A percentile compares a stretch with the other conserved stretches of the same genome.
phyloP scores from a whole-genome alignment of 768 basidiomycete genomes.

The Tulasnella sp. region DNA sequence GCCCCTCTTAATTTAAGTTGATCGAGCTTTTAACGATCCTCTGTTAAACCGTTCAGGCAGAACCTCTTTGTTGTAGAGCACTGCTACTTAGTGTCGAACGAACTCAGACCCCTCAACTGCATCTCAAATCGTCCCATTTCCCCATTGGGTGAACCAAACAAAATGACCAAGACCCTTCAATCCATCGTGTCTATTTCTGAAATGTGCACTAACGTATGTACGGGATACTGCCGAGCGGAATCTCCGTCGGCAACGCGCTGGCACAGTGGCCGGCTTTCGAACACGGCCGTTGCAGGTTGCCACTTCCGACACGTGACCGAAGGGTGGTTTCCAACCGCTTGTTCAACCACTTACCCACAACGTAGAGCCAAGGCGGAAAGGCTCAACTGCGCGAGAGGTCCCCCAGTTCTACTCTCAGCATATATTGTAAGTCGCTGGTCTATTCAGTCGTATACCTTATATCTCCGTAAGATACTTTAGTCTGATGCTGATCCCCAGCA shows the following conservation, averaged over 20 bases:
- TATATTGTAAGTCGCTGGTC: background rate
- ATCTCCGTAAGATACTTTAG: too few species aligned
- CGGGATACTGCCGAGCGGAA: too few species aligned
- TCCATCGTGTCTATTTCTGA: too few species aligned
- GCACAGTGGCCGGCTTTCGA: too few species aligned
- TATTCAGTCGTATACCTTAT: too few species aligned
- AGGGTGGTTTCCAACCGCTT: background rate
- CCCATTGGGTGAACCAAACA: too few species aligned
- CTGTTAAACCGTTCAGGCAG: background rate
- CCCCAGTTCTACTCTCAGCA: background rate
- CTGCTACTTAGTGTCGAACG: background rate
- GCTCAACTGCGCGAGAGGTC: background rate
- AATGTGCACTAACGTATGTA: too few species aligned
- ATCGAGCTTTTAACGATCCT: background rate
- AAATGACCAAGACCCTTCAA: too few species aligned
- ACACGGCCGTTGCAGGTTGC: too few species aligned
- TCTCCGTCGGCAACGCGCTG: too few species aligned
- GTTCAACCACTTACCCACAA: background rate
- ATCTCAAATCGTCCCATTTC: background rate
- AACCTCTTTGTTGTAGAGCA: background rate
- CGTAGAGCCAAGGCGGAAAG: background rate
- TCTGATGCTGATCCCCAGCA: too few species aligned
- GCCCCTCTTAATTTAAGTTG: background rate
- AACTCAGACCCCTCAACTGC: background rate
- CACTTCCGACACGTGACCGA: background rate